A percentile compares a stretch with the other conserved stretches of the same genome.
These are phyloP conservation scores for Medicago ruthenica DNA, from an alignment of 306 rosid genomes.

Conservation along the genomic window DNA sequence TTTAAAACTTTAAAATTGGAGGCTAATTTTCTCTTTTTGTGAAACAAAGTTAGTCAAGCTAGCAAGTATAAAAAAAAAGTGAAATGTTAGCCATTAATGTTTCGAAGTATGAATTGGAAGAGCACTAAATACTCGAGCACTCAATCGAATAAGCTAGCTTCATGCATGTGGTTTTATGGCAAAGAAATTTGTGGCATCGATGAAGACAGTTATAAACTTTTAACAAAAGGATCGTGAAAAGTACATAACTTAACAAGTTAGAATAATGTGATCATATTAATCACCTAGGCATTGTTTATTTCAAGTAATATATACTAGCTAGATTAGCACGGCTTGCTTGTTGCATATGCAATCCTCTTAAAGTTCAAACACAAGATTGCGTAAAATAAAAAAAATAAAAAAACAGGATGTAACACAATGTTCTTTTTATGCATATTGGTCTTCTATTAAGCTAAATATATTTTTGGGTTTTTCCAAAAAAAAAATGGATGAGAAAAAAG, in stretches of 20 bases:
- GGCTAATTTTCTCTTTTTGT: background rate
- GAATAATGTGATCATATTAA: constrained; percentile 43
- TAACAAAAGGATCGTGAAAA: constrained; percentile 38
- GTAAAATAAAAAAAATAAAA: no score
- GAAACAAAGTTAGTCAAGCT: constrained; percentile 1
- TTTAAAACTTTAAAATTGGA: constrained; percentile 14
- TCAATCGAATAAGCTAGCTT: constrained; percentile 38
- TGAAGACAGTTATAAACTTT: constrained; percentile 48
- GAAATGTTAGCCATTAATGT: background rate
- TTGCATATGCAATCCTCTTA: constrained; percentile 48
- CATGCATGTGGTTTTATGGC: constrained; percentile 39
- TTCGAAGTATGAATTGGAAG: constrained; percentile 33
- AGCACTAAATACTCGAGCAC: constrained; percentile 22
- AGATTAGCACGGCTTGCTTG: constrained; percentile 41
- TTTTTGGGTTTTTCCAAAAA: background rate
- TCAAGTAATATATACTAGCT: constrained; percentile 35
- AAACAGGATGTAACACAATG: constrained; percentile 10
- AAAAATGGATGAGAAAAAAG: no score
- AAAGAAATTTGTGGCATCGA: constrained; percentile 35
- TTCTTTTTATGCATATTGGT: background rate
- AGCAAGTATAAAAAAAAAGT: background rate
- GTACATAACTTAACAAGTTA: constrained; percentile 42
- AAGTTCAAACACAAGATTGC: constrained; percentile 31
- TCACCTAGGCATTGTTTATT: constrained; percentile 25
- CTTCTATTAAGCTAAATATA: background rate